A percentile compares a stretch with the other conserved stretches of the same genome.
Evolutionary conservation across 129 eudicot genomes (phyloP).

Genomic region (Solidago caesia): DNA sequence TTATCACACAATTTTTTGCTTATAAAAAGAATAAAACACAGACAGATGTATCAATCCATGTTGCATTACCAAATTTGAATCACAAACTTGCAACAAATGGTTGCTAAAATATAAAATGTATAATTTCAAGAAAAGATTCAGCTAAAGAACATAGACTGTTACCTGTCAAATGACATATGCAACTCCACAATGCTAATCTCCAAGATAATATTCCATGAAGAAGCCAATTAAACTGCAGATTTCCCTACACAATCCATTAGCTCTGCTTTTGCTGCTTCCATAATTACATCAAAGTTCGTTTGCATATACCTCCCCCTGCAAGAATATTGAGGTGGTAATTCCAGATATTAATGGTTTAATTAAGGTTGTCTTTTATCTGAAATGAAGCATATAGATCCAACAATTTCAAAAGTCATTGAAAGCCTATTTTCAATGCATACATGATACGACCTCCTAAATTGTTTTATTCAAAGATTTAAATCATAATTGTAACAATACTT

Average conservation of each 20-base stretch:
- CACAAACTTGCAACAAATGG: neutral
- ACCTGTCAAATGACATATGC: constrained; percentile 1
- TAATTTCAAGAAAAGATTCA: neutral
- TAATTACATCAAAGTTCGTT: constrained; percentile 63
- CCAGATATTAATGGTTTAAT: neutral
- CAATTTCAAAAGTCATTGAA: neutral
- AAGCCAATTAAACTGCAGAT: constrained; percentile 35
- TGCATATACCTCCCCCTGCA: constrained; percentile 88
- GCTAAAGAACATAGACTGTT: constrained; percentile 2
- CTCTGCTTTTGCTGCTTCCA: constrained; percentile 95
- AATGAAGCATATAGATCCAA: neutral
- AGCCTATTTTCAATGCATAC: neutral
- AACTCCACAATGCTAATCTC: neutral
- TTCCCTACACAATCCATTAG: constrained; percentile 65
- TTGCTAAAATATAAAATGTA: neutral
- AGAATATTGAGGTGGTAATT: constrained; percentile 9
- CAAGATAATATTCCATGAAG: constrained; percentile 19
- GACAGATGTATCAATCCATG: neutral
- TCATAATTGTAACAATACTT: neutral
- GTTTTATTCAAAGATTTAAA: neutral
- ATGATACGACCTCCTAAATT: neutral
- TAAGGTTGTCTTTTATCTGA: neutral
- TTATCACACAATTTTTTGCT: no score
- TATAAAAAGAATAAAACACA: neutral
- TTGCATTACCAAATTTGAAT: neutral